Evolutionary conservation across 2,329 filamentous ascomycete species (phyloP).

Genomic region (Phialophora tarda): DNA sequence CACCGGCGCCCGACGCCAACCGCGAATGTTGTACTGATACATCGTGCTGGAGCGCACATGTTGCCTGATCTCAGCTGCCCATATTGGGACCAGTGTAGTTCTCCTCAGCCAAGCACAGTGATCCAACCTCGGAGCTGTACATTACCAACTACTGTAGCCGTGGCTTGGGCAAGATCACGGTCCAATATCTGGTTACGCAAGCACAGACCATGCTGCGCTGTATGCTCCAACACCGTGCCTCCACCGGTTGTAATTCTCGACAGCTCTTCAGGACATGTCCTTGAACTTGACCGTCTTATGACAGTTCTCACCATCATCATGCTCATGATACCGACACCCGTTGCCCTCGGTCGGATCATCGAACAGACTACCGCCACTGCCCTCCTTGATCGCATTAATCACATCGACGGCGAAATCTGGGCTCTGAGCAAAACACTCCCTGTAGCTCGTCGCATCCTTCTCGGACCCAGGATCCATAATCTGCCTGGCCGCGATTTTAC

Average conservation of each 20-base stretch:
- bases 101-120: neutral
- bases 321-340: constrained; percentile 59
- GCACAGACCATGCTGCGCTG: neutral
- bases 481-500: constrained; percentile 61
- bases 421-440: constrained; percentile 56
- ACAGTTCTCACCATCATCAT: constrained; percentile 49
- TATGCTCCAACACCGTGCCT: neutral
- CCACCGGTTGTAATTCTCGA: neutral
- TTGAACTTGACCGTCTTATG: constrained; percentile 40
- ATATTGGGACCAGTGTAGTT: neutral
- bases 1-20: neutral
- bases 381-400: constrained; percentile 57
- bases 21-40: neutral
- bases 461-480: constrained; percentile 62
- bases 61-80: neutral
- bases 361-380: constrained; percentile 58
- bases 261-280: constrained; percentile 24
- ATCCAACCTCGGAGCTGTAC: neutral
- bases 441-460: constrained; percentile 57
- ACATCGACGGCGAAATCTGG: constrained; percentile 61
- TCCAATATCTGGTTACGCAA: neutral
- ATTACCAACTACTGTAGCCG: neutral
- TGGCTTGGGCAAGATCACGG: neutral
- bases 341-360: constrained; percentile 57
- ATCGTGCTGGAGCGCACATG: neutral